These are phyloP conservation scores for Phytophthora cactorum DNA, from an alignment of 352 stramenopile genomes.

Conservation along the genomic window DNA sequence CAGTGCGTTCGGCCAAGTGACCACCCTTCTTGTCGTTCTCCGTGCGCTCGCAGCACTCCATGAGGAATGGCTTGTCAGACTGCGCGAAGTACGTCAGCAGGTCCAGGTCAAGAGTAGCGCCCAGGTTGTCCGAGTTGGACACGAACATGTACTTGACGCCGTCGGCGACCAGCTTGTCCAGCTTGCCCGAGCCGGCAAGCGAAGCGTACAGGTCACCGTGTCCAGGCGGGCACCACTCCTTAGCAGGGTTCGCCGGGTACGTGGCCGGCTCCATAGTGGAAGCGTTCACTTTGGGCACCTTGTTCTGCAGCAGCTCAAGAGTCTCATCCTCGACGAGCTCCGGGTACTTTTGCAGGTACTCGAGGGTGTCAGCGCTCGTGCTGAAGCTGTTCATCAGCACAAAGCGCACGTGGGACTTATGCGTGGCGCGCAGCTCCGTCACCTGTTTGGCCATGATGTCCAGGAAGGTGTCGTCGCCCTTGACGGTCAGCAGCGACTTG, in stretches of 20 bases:
- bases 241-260: conserved; percentile 64
- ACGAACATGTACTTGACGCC: conserved; percentile 93
- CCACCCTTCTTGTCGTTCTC: conserved; percentile 99
- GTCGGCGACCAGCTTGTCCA: conserved; percentile 85
- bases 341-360: conserved; percentile 90
- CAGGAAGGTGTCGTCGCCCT: conserved; percentile 94
- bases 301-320: conserved; percentile 99
- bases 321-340: conserved; percentile 94
- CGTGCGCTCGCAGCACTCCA: conserved; percentile 98
- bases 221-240: conserved; percentile 89
- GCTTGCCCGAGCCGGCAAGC: conserved; percentile 82
- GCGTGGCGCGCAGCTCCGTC: conserved; percentile 94
- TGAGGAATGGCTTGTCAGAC: conserved; percentile 90
- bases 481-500: conserved; percentile 94
- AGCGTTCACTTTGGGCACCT: conserved; percentile 96
- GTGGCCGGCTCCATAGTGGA: conserved; percentile 78
- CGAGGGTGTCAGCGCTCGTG: conserved; percentile 84
- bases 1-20: conserved; percentile 92
- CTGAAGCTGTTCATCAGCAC: conserved; percentile 93
- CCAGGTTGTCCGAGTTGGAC: conserved; percentile 91
- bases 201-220: conserved; percentile 89
- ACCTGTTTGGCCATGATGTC: conserved; percentile 92
- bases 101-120: conserved; percentile 82
- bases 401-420: conserved; percentile 93
- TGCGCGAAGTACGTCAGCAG: conserved; percentile 90